Base-by-base conservation (phyloP, 257 asterid species). In the Ocimum tenuiflorum region DNA sequence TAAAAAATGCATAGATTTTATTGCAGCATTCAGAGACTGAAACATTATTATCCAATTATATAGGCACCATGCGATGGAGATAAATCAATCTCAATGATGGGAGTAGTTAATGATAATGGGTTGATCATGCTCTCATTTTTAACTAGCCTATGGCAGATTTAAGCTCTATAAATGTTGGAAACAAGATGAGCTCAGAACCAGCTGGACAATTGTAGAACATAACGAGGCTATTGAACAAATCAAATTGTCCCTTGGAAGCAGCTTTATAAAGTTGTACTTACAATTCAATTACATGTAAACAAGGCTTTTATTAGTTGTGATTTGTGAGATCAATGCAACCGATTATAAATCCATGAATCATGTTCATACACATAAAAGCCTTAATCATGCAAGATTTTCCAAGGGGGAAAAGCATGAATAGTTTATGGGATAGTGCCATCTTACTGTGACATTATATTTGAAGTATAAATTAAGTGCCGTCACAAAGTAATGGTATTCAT, bases 391-490 rank as follows among this genome's bases (percentile, higher is more conserved):
- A 18, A 51, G 63, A 38, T 24, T 48, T 41, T 46, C 43, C 31
- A 67, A 35, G 42, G 56, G n/a, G 48, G 60, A 3, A 60, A 54
- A 48, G 57, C 8, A 52, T 1, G 47, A 57, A 61, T 18, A 41
- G 35, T 54, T 47, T 33, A 54, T 52, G 58, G 53, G 45, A 47
- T n/a, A 72, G 62, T 1, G 51, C 35, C 68, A 60, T 61, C 99
- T 84, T 84, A 94, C 99, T 8, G 99, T 88, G 77, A 88, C 87
- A 18, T 94, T 90, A 65, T 85, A 86, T 64, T 94, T 81, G 89
- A 83, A 84, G 74, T 84, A 94, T n/a, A 85, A 49, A 73, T 86
- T 86, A 73, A 94, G 91, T 12, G 85, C 49, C 10, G 82, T 90
- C 79, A 82, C 51, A 67, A 94, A 94, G 80, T 86, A 94, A 22